phyloP scores from a whole-genome alignment of 768 basidiomycete species.

The Leccinum olivaceopallidum region DNA sequence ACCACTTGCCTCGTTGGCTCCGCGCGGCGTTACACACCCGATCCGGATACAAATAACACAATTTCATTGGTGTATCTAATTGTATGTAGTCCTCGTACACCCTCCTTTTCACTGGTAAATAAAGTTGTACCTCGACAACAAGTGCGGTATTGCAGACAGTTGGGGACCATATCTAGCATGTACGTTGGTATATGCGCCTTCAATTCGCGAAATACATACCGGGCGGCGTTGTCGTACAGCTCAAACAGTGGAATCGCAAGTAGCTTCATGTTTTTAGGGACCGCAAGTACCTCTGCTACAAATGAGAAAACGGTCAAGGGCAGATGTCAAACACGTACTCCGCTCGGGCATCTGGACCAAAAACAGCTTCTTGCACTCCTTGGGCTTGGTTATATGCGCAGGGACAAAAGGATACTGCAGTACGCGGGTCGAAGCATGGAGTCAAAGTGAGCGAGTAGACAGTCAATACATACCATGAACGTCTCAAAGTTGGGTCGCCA shows the following conservation, averaged over 20 bases:
- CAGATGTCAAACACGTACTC: constrained; percentile 53
- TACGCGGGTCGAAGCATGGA: background rate
- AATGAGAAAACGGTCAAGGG: background rate
- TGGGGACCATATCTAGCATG: constrained; percentile 80
- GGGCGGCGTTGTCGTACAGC: constrained; percentile 94
- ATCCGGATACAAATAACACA: constrained; percentile 10
- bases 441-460: background rate
- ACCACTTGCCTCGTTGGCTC: constrained; percentile 24
- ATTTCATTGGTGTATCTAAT: background rate
- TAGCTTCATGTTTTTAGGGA: constrained; percentile 99
- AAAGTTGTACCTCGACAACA: constrained; percentile 85
- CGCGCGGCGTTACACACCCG: constrained; percentile 17
- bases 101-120: constrained; percentile 58
- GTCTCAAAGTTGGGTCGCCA: constrained; percentile 99
- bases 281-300: constrained; percentile 83
- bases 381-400: constrained; percentile 95
- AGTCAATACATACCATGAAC: constrained; percentile 76
- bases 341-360: constrained; percentile 93
- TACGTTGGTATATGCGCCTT: constrained; percentile 2
- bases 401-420: constrained; percentile 89
- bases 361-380: constrained; percentile 97
- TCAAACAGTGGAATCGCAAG: constrained; percentile 96
- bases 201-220: constrained; percentile 41
- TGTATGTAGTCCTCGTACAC: no score
- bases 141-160: constrained; percentile 89